Conservation (phyloP, 2,329 filamentous ascomycete species). For the Xenoacremonium recifei region DNA sequence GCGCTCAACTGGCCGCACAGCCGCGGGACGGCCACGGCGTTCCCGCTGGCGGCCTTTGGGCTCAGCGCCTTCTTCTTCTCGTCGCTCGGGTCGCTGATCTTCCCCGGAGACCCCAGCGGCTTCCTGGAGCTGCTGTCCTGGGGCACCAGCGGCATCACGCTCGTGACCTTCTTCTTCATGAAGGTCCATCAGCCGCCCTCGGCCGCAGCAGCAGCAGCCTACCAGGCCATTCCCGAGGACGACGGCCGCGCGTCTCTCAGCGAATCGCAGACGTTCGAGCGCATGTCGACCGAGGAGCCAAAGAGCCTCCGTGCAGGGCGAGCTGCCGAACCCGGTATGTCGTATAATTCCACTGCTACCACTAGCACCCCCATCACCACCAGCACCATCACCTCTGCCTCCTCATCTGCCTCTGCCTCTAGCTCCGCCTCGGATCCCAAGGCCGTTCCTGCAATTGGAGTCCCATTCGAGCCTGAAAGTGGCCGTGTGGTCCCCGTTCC, state of each 20-base stretch:
- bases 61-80: conserved; percentile 97
- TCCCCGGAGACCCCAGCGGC: conserved; percentile 78
- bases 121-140: conserved; percentile 79
- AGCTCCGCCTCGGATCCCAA: conserved; percentile 11
- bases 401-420: no score
- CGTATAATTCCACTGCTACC: conserved; percentile 29
- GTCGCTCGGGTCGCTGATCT: conserved; percentile 69
- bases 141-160: conserved; percentile 74
- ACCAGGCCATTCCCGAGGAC: conserved; percentile 52
- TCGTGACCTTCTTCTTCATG: conserved; percentile 82
- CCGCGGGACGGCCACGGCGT: conserved; percentile 89
- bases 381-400: conserved; percentile 20
- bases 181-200: conserved; percentile 60
- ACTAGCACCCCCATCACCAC: conserved; percentile 30
- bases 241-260: conserved; percentile 15
- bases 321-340: conserved; percentile 66
- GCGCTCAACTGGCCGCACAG: conserved; percentile 90
- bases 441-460: conserved; percentile 21
- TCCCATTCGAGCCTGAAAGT: conserved; percentile 26
- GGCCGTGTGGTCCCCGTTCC: conserved; percentile 23
- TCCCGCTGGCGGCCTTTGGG: conserved; percentile 89
- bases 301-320: conserved; percentile 38
- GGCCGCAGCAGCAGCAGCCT: no score
- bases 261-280: conserved; percentile 37
- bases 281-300: conserved; percentile 41